Base-by-base conservation (phyloP, 2,329 filamentous ascomycete species). In the Saccharata proteae region DNA sequence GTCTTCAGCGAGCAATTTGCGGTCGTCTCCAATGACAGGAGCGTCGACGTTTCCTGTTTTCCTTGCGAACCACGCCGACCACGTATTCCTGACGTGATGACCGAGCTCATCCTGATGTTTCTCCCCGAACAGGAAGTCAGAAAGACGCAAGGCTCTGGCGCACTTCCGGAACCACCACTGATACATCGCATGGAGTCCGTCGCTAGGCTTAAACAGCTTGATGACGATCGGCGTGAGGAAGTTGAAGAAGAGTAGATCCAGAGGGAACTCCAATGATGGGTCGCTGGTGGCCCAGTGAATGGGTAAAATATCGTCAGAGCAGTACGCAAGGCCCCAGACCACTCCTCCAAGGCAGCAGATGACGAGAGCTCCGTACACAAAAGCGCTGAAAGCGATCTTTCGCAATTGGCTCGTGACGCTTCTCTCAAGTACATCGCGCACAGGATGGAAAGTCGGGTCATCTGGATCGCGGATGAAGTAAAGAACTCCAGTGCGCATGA, bases 391-490 rank as follows among this genome's bases (percentile, higher is more conserved):
- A 2, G 86, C 70, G 29, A 98, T 98, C 59, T 98, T 98, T 34
- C 88, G 77, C 19, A 98, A 71, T 56, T 98, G 90, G 0, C 86
- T 93, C 9, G 80, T 77, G 29, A 98, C 79, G 44, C 80, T 93
- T 19, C 90, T 77, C 55, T 98, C 90, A 12, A 98, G 69, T 9
- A 98, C 90, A 55, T 98, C 90, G 21, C 92, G 81, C 4, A 98
- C 88, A 0, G 90, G 90, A 51, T 98, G 90, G 54, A 98, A 98
- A 9, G 90, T 93, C 6, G 92, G 90, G 55, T 98, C 90, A 54
- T 98, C 92, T 5, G 90, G 90, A 54, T 98, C 92, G 40, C 90
- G 76, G 46, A 98, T 98, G 54, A 98, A 98, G 62, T 94, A 96
- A 37, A 98, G 65, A 23, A 98, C 90, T 30, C 90, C 90, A 43